phyloP scores from a whole-genome alignment of 208 protist species.

The Leishmania mexicana region DNA sequence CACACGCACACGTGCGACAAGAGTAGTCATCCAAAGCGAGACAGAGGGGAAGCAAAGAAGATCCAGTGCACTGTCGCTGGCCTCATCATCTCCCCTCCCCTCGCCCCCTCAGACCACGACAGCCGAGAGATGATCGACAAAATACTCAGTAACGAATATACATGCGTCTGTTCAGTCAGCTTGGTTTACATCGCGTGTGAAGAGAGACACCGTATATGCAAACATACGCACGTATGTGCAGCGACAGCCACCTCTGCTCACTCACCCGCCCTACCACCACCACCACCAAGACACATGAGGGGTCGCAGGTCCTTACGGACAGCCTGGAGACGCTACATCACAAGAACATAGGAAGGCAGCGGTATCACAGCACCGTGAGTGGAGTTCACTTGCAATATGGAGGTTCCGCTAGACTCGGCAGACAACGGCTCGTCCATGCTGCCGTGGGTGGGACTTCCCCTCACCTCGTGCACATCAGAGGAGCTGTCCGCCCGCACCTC shows the following conservation, averaged over 20 bases:
- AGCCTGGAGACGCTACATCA: constrained; percentile 13
- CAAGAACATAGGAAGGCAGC: constrained; percentile 21
- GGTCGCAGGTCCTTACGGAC: neutral
- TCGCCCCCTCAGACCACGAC: neutral
- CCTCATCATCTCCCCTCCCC: neutral
- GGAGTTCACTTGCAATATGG: constrained; percentile 19
- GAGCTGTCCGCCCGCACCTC: constrained; percentile 9
- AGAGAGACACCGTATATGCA: neutral
- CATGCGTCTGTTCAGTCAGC: neutral
- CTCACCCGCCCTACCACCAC: neutral
- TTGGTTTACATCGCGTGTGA: constrained; percentile 5
- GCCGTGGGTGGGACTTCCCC: neutral
- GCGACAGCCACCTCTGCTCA: neutral
- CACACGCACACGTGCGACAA: neutral
- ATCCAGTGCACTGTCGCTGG: constrained; percentile 2
- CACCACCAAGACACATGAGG: neutral
- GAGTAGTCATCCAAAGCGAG: neutral
- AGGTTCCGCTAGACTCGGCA: constrained; percentile 17
- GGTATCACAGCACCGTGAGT: constrained; percentile 20
- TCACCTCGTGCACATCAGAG: neutral
- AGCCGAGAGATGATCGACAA: neutral
- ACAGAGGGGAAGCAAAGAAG: neutral
- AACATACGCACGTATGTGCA: neutral
- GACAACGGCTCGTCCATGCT: neutral
- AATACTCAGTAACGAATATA: constrained; percentile 2